Percentiles rank a stretch among this genome's conserved stretches.
Evolutionary conservation across 1,284 basidiomycete genomes (phyloP).

Genomic region (Ceratobasidium sp.): DNA sequence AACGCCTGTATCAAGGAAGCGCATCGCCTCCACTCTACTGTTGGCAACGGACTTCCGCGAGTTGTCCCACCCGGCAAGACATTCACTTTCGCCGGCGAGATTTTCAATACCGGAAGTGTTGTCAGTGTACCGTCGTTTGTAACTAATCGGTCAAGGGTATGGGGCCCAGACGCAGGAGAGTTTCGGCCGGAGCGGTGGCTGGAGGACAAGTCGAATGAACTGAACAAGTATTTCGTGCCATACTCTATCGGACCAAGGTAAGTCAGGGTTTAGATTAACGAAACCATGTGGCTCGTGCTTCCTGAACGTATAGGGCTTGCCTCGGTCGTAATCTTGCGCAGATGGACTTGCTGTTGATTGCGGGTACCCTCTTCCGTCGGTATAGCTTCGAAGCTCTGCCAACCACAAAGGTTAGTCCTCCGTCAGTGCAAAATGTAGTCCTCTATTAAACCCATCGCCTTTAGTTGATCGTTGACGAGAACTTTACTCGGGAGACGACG

Average conservation of each 20-base stretch:
- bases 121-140: constrained; percentile 38
- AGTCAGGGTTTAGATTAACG: constrained; percentile 59
- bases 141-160: neutral
- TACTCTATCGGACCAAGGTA: constrained; percentile 59
- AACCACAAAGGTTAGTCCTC: neutral
- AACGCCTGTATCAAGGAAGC: constrained; percentile 46
- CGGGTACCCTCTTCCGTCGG: neutral
- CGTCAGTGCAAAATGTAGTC: too few species aligned
- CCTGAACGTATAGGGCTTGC: neutral
- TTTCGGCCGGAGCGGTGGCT: constrained; percentile 57
- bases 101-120: constrained; percentile 39
- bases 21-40: constrained; percentile 45
- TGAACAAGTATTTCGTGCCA: constrained; percentile 75
- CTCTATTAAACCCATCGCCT: too few species aligned
- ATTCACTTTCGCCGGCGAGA: neutral
- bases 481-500: neutral
- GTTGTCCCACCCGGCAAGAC: neutral
- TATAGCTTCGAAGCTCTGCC: neutral
- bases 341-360: constrained; percentile 48
- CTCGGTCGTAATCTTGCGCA: constrained; percentile 67
- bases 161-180: neutral
- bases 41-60: constrained; percentile 45
- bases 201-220: constrained; percentile 60
- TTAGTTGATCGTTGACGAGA: neutral
- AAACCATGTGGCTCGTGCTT: neutral